Conservation (phyloP, 2,329 filamentous ascomycete genomes). For the Trichoderma simmonsii region DNA sequence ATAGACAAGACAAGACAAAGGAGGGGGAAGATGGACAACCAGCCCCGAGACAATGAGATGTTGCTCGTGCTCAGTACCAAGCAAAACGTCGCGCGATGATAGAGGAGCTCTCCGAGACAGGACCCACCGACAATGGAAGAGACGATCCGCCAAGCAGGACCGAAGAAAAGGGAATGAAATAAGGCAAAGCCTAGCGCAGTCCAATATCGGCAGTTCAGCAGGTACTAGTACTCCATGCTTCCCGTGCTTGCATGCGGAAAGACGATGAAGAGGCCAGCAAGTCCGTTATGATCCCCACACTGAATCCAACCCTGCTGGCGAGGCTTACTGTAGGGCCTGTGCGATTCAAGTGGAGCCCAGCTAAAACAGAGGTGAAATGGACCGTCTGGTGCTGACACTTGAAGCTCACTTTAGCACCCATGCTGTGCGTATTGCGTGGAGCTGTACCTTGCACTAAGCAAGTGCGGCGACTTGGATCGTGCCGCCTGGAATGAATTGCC, state of each 20-base stretch:
- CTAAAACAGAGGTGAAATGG: neutral
- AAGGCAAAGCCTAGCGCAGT: constrained; percentile 3
- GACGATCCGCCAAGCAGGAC: neutral
- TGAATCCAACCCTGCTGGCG: neutral
- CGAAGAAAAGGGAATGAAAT: neutral
- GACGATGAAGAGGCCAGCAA: constrained; percentile 11
- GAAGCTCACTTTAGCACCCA: neutral
- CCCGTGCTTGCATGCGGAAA: neutral
- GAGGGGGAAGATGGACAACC: neutral
- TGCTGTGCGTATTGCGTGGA: neutral
- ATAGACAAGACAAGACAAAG: neutral
- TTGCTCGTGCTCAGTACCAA: neutral
- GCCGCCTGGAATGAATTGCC: neutral
- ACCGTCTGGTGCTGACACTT: neutral
- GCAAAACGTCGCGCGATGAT: neutral
- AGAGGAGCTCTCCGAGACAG: neutral
- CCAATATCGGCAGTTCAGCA: constrained; percentile 1
- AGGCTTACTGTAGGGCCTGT: neutral
- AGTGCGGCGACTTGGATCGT: neutral
- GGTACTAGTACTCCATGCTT: constrained; percentile 2
- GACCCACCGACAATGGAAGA: constrained; percentile 1
- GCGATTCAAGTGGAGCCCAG: neutral
- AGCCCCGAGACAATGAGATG: neutral
- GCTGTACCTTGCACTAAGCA: constrained; percentile 3
- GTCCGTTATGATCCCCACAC: constrained; percentile 5